Conservation (phyloP, 2,329 filamentous ascomycete genomes). For the Hymenoscyphus fraxineus region DNA sequence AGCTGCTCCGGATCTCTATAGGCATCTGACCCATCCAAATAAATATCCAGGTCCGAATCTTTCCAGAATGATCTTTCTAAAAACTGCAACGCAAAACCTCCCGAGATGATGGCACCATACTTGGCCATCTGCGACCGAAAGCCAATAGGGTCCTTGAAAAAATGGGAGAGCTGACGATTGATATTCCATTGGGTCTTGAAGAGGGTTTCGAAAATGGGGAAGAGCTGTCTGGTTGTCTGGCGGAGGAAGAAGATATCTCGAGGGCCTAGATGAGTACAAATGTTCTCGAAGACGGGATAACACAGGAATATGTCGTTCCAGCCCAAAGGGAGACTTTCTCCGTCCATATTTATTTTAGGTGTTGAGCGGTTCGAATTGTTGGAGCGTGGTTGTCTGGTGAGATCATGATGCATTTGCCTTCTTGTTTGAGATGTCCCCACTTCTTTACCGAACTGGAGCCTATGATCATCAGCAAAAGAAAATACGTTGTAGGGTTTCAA, state of each 20-base stretch:
- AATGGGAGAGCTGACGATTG: not conserved
- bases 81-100: constrained; percentile 16
- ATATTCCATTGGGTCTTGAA: constrained; percentile 7
- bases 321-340: not conserved
- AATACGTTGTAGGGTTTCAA: not conserved
- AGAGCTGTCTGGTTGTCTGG: not conserved
- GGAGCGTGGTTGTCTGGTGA: not conserved
- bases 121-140: constrained; percentile 7
- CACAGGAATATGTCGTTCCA: constrained; percentile 2
- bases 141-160: constrained; percentile 3
- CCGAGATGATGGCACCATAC: constrained; percentile 10
- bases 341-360: not conserved
- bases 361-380: not conserved
- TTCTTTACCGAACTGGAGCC: not conserved
- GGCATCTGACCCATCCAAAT: not conserved
- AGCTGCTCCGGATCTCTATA: not conserved
- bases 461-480: not conserved
- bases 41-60: constrained; percentile 14
- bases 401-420: not conserved
- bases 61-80: constrained; percentile 12
- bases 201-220: not conserved
- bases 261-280: not conserved
- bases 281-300: constrained; percentile 1
- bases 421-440: no score
- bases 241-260: not conserved